These are phyloP conservation scores for Puya raimondii DNA, from an alignment of 176 grass and related monocot species.

Conservation along the genomic window DNA sequence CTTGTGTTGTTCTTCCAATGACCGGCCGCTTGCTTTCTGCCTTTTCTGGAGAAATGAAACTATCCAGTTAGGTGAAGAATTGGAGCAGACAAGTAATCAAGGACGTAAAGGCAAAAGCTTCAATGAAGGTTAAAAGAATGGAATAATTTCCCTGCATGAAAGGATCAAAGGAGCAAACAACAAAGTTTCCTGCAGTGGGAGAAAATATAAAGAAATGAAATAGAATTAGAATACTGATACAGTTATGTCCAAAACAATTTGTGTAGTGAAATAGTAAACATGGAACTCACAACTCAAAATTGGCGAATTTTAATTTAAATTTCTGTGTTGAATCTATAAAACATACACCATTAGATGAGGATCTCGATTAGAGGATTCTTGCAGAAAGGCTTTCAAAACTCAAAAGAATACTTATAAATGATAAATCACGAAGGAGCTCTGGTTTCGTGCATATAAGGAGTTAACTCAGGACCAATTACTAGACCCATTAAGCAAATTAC, in stretches of 20 bases:
- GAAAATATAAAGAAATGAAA: background rate
- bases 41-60: constrained; percentile 13
- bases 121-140: background rate
- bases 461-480: too few relatives aligned
- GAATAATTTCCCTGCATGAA: background rate
- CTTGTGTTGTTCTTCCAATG: constrained; percentile 25
- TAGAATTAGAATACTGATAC: background rate
- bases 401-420: too few relatives aligned
- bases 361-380: too few relatives aligned
- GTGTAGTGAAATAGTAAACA: background rate
- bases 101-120: background rate
- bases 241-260: background rate
- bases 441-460: too few relatives aligned
- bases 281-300: too few relatives aligned
- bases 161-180: background rate
- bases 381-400: too few relatives aligned
- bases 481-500: too few relatives aligned
- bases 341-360: too few relatives aligned
- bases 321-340: too few relatives aligned
- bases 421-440: too few relatives aligned
- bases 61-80: background rate
- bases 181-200: background rate
- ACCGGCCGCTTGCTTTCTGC: constrained; percentile 3
- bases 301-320: too few relatives aligned
- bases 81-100: background rate